A percentile compares a stretch with the other conserved stretches of the same genome.
Conservation (phyloP, 331 rosid species). For the Stylosanthes scabra region DNA sequence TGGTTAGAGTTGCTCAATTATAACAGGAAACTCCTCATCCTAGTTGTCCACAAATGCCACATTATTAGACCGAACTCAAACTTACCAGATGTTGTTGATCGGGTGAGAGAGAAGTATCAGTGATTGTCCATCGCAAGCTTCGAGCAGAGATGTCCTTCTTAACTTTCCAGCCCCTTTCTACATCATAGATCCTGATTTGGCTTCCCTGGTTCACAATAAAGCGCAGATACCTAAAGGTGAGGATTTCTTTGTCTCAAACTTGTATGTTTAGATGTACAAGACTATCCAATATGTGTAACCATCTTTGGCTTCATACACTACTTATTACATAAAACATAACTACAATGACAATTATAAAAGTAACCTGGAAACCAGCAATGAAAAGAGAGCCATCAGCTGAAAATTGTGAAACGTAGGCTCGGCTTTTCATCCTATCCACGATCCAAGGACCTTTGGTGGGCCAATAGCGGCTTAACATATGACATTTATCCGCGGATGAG, state of each 20-base stretch:
- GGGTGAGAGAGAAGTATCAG: constrained; percentile 92
- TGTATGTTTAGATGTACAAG: constrained; percentile 20
- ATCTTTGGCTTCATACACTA: constrained; percentile 25
- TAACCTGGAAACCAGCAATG: constrained; percentile 90
- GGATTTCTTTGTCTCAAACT: constrained; percentile 7
- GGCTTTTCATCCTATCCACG: constrained; percentile 69
- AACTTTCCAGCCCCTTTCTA: constrained; percentile 84
- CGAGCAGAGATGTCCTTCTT: constrained; percentile 80
- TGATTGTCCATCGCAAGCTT: constrained; percentile 90
- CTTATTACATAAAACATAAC: constrained; percentile 19
- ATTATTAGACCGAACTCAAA: constrained; percentile 32
- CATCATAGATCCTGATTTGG: constrained; percentile 82
- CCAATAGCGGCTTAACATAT: constrained; percentile 78
- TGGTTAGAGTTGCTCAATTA: constrained; percentile 18
- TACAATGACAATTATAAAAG: constrained; percentile 10
- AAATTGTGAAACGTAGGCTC: constrained; percentile 93
- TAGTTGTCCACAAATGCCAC: constrained; percentile 17
- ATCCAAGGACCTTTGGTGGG: constrained; percentile 86
- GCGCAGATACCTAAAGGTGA: constrained; percentile 12
- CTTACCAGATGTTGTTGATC: constrained; percentile 84
- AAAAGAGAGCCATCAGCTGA: constrained; percentile 94
- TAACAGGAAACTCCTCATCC: constrained; percentile 20
- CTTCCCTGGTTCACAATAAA: constrained; percentile 64
- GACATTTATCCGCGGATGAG: constrained; percentile 86
- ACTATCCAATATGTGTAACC: constrained; percentile 29